Conservation (phyloP, 345 rosid species). For the Euphorbia pulcherrima region DNA sequence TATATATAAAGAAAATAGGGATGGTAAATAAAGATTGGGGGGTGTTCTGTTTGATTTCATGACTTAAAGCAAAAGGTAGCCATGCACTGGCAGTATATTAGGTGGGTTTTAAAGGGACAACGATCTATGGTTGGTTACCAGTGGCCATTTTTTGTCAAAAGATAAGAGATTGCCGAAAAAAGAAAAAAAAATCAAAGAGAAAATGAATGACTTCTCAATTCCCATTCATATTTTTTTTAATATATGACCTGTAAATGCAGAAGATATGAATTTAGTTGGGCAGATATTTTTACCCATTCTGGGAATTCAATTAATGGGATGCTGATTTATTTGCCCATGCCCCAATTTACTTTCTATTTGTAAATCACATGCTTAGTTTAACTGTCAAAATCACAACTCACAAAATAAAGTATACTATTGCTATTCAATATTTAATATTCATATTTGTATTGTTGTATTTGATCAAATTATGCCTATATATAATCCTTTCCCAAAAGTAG, state of each 20-base stretch:
- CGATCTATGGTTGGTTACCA: neutral
- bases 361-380: no score
- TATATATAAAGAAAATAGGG: neutral
- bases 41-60: conserved; percentile 4
- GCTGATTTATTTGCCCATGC: no score
- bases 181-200: neutral
- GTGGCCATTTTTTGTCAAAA: neutral
- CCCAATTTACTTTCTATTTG: no score
- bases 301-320: no score
- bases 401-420: no score
- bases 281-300: neutral
- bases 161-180: neutral
- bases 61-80: conserved; percentile 20
- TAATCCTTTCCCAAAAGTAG: no score
- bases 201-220: neutral
- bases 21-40: neutral
- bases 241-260: neutral
- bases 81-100: neutral
- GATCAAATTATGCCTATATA: no score
- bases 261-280: neutral
- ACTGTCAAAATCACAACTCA: no score
- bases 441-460: no score
- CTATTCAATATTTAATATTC: no score
- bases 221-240: neutral
- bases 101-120: conserved; percentile 19